A percentile compares a stretch with the other conserved stretches of the same genome.
Evolutionary conservation across 2,329 filamentous ascomycete genomes (phyloP).

Genomic region (Colletotrichum sp.): DNA sequence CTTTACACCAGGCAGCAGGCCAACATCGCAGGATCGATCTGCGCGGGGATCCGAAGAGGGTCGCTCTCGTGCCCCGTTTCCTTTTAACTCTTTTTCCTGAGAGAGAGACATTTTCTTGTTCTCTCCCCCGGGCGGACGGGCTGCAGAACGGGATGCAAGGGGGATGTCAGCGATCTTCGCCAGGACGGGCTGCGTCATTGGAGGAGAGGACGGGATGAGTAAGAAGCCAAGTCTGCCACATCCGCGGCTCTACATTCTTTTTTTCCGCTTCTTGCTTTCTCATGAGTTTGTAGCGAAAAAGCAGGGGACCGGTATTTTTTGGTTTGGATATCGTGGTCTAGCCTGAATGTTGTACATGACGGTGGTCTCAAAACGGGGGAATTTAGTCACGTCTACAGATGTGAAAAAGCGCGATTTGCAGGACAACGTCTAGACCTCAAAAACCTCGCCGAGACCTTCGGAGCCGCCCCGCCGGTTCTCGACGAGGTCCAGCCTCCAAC

Average conservation of each 20-base stretch:
- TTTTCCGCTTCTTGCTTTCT: background rate
- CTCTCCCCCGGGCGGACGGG: background rate
- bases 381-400: background rate
- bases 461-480: constrained; percentile 62
- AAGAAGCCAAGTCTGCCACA: background rate
- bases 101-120: background rate
- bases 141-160: background rate
- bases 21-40: background rate
- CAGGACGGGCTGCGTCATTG: background rate
- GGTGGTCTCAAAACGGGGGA: background rate
- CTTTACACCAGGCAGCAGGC: background rate
- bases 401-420: background rate
- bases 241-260: background rate
- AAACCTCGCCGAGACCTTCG: constrained; percentile 67
- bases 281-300: background rate
- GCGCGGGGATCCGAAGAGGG: background rate
- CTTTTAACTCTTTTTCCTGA: no score
- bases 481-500: constrained; percentile 70
- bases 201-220: background rate
- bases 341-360: background rate
- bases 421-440: constrained; percentile 55
- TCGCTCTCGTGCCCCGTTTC: background rate
- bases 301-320: background rate
- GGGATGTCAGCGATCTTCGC: background rate
- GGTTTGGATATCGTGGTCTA: background rate